Conservation (phyloP, 2,329 filamentous ascomycete species). For the Xenoacremonium recifei region DNA sequence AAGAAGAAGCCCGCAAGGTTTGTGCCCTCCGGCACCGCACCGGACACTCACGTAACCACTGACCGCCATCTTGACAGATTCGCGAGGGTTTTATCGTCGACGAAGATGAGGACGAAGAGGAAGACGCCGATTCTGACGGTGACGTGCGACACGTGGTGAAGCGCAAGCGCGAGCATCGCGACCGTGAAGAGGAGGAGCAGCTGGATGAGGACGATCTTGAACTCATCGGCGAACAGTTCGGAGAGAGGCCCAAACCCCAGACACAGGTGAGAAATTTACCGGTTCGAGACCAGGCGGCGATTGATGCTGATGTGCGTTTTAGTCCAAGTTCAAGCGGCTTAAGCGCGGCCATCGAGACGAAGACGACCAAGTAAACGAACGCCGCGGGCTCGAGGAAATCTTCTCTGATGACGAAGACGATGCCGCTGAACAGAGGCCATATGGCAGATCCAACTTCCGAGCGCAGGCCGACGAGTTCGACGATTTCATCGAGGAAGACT, state of each 20-base stretch:
- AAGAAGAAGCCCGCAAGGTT: slow-evolving; percentile 78
- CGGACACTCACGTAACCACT: slow-evolving; percentile 2
- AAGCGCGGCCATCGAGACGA: slow-evolving; percentile 87
- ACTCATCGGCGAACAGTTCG: slow-evolving; percentile 81
- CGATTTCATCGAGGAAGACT: slow-evolving; percentile 97
- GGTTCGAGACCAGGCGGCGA: background rate
- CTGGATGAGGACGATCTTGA: slow-evolving; percentile 96
- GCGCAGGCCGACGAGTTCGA: slow-evolving; percentile 77
- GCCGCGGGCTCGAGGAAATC: slow-evolving; percentile 82
- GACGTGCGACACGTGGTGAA: slow-evolving; percentile 56
- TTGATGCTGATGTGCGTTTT: slow-evolving; percentile 5
- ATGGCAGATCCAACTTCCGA: slow-evolving; percentile 53
- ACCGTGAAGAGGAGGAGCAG: slow-evolving; percentile 81
- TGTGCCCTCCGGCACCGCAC: slow-evolving; percentile 23
- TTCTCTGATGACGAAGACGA: slow-evolving; percentile 94
- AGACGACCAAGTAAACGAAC: slow-evolving; percentile 60
- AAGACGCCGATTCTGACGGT: slow-evolving; percentile 57
- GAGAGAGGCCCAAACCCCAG: slow-evolving; percentile 59
- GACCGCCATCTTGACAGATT: slow-evolving; percentile 54
- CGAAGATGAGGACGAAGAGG: slow-evolving; percentile 79
- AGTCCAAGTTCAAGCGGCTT: slow-evolving; percentile 94
- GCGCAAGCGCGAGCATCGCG: slow-evolving; percentile 72
- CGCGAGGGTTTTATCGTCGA: slow-evolving; percentile 96
- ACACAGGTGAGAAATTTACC: slow-evolving; percentile 61
- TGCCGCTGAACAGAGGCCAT: slow-evolving; percentile 53